A percentile compares a stretch with the other conserved stretches of the same genome.
These are phyloP conservation scores for Sanghuangporus weigelae DNA, from an alignment of 1,284 basidiomycete genomes.

Conservation along the genomic window DNA sequence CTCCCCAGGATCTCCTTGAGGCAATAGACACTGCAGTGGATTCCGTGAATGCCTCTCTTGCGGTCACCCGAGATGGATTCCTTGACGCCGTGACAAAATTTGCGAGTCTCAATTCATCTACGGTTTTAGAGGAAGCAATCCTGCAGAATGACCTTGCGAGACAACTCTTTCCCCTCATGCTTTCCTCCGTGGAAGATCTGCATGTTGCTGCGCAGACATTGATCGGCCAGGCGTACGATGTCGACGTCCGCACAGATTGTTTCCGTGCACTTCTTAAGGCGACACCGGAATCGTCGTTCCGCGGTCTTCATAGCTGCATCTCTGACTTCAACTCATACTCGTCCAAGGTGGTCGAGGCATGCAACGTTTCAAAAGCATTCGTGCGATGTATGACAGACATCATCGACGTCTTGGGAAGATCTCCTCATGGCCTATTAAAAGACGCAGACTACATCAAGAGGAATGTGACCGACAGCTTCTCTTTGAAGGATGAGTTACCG, in stretches of 20 bases:
- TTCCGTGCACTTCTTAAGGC: conserved; percentile 72
- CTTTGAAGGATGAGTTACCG: conserved; percentile 50
- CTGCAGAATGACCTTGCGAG: conserved; percentile 45
- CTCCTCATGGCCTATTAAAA: conserved; percentile 63
- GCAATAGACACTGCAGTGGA: conserved; percentile 31
- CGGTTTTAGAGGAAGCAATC: conserved; percentile 48
- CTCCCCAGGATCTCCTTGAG: conserved; percentile 11
- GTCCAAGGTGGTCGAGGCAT: conserved; percentile 71
- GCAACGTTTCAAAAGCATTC: conserved; percentile 78
- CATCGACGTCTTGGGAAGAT: conserved; percentile 79
- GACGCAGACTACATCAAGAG: conserved; percentile 50
- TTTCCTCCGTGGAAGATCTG: conserved; percentile 75
- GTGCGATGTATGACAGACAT: conserved; percentile 90
- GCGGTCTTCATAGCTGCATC: conserved; percentile 66
- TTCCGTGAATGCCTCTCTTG: conserved; percentile 55
- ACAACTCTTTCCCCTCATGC: conserved; percentile 59
- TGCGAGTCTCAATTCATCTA: conserved; percentile 50
- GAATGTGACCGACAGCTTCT: conserved; percentile 32
- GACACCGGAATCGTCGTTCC: conserved; percentile 57
- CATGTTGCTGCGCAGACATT: conserved; percentile 72
- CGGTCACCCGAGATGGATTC: conserved; percentile 55
- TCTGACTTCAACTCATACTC: conserved; percentile 62
- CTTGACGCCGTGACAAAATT: conserved; percentile 55
- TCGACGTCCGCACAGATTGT: conserved; percentile 81
- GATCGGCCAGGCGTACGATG: conserved; percentile 78